phyloP scores from a whole-genome alignment of 2,329 filamentous ascomycete genomes.

The Penicillium sp. region DNA sequence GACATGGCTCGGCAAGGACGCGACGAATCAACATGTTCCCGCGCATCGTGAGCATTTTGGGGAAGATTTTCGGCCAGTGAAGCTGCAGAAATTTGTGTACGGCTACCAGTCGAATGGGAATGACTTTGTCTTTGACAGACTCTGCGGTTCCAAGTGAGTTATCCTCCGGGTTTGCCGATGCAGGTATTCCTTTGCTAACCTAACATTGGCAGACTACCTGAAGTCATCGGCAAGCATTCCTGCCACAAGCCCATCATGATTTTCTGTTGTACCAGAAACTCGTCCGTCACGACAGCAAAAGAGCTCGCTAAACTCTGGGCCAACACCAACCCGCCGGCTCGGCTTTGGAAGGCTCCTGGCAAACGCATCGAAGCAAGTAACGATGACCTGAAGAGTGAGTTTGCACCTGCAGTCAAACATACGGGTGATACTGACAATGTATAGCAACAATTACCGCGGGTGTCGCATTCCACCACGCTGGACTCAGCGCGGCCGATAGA shows the following conservation, averaged over 20 bases:
- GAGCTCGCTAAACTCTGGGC: slow-evolving; percentile 68
- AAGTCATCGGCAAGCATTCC: slow-evolving; percentile 67
- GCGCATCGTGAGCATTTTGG: slow-evolving; percentile 71
- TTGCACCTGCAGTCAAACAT: neutral
- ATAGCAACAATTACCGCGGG: slow-evolving; percentile 56
- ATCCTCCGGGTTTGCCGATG: neutral
- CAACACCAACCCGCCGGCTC: slow-evolving; percentile 52
- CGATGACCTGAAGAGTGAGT: slow-evolving; percentile 60
- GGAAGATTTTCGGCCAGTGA: slow-evolving; percentile 78
- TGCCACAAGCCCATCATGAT: slow-evolving; percentile 76
- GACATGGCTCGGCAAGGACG: slow-evolving; percentile 71
- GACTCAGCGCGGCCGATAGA: slow-evolving; percentile 67
- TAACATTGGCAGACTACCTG: slow-evolving; percentile 56
- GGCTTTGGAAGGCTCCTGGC: slow-evolving; percentile 65
- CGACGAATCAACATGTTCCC: slow-evolving; percentile 61
- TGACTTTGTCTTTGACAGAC: slow-evolving; percentile 75
- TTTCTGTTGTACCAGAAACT: slow-evolving; percentile 77
- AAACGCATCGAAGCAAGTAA: slow-evolving; percentile 56
- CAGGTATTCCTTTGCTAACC: neutral
- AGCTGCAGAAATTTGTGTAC: slow-evolving; percentile 73
- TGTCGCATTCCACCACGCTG: slow-evolving; percentile 82
- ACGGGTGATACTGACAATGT: slow-evolving; percentile 11
- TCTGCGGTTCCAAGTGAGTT: slow-evolving; percentile 61
- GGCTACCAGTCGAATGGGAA: slow-evolving; percentile 67
- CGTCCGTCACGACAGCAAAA: slow-evolving; percentile 68